phyloP scores from a whole-genome alignment of 2,329 filamentous ascomycete species.

The Monilinia laxa region DNA sequence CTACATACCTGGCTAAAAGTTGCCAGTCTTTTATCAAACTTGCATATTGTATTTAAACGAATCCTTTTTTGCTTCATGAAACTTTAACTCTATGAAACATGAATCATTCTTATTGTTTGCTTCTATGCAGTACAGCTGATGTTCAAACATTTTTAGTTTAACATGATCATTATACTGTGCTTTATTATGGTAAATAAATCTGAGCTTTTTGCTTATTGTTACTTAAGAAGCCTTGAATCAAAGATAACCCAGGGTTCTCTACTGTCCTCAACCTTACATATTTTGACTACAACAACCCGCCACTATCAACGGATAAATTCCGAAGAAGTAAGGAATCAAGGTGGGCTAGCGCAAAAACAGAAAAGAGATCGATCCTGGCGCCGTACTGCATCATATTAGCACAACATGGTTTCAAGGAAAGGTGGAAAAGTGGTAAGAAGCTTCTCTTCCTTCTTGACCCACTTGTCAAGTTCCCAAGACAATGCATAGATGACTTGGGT shows the following conservation, averaged over 20 bases:
- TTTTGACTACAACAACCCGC: neutral
- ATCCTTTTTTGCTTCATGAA: constrained; percentile 2
- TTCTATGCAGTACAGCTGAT: neutral
- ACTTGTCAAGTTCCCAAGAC: neutral
- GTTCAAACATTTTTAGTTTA: neutral
- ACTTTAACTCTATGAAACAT: neutral
- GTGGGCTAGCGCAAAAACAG: neutral
- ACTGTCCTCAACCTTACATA: neutral
- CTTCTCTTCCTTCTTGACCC: neutral
- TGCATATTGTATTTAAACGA: constrained; percentile 19
- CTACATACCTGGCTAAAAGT: constrained; percentile 8
- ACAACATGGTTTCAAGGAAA: neutral
- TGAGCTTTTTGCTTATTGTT: neutral
- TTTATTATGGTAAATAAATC: too few species aligned
- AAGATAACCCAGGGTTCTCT: neutral
- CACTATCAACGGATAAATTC: neutral
- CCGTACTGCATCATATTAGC: neutral
- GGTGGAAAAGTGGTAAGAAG: neutral
- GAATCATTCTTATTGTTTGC: neutral
- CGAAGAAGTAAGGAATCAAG: neutral
- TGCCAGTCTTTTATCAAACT: constrained; percentile 8
- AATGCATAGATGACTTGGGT: neutral
- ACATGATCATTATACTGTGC: neutral
- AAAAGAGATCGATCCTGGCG: neutral
- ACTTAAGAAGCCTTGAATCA: too few species aligned